These are phyloP conservation scores for Chamaecrista fasciculata DNA, from an alignment of 306 rosid species.

Conservation along the genomic window DNA sequence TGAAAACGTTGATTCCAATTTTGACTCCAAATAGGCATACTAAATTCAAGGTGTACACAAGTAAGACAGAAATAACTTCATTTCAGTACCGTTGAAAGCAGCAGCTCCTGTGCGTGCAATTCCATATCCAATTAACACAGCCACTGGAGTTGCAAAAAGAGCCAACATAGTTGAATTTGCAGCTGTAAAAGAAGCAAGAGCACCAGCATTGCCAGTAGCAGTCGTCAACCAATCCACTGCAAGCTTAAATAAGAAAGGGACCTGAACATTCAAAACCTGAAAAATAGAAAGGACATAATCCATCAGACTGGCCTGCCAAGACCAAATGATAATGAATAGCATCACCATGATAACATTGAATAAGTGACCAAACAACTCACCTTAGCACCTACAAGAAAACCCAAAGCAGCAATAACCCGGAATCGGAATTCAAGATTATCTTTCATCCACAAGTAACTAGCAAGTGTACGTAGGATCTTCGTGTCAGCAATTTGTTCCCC, in stretches of 20 bases:
- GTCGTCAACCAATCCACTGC: conserved; percentile 90
- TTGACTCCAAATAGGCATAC: background rate
- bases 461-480: conserved; percentile 78
- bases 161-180: conserved; percentile 59
- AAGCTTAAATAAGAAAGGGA: conserved; percentile 93
- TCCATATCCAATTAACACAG: conserved; percentile 91
- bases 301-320: conserved; percentile 13
- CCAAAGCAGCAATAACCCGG: conserved; percentile 77
- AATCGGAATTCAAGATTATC: conserved; percentile 72
- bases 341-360: conserved; percentile 17
- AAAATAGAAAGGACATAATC: conserved; percentile 4
- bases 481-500: conserved; percentile 37
- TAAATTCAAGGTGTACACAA: conserved; percentile 23
- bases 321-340: conserved; percentile 19
- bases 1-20: background rate
- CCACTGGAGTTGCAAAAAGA: conserved; percentile 79
- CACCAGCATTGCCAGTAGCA: conserved; percentile 58
- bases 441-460: conserved; percentile 90
- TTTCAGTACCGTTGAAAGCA: conserved; percentile 87
- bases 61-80: conserved; percentile 51
- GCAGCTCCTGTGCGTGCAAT: conserved; percentile 87
- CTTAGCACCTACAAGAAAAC: conserved; percentile 93
- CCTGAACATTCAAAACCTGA: conserved; percentile 95
- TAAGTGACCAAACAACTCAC: conserved; percentile 31
- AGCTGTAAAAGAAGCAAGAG: conserved; percentile 57